phyloP scores from a whole-genome alignment of 73 alveolate genomes.

The Halteria grandinella region DNA sequence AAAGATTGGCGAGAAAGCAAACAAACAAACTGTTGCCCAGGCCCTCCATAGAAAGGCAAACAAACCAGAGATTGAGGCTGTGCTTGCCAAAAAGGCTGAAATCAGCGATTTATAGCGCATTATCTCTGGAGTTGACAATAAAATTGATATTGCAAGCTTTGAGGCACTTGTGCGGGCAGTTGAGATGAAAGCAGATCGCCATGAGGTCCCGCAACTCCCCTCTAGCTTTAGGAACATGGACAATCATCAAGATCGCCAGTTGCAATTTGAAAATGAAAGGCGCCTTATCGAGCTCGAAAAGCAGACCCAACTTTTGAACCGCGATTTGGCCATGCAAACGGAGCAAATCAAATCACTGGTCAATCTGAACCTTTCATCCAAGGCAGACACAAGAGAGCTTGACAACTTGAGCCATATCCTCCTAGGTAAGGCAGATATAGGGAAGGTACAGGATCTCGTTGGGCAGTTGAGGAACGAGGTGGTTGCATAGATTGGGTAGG shows the following conservation, averaged over 20 bases:
- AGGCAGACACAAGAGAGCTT: constrained; percentile 45
- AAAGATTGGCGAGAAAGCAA: constrained; percentile 58
- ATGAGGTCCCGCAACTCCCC: constrained; percentile 30
- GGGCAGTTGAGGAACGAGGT: constrained; percentile 1
- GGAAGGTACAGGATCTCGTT: constrained; percentile 30
- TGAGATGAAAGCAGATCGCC: constrained; percentile 65
- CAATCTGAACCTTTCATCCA: constrained; percentile 1
- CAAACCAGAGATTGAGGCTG: constrained; percentile 64
- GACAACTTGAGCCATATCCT: constrained; percentile 13
- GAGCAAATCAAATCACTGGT: constrained; percentile 18
- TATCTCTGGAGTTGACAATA: constrained; percentile 42
- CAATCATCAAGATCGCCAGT: too few species aligned
- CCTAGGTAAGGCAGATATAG: constrained; percentile 7
- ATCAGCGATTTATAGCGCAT: constrained; percentile 56
- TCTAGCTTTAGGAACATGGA: background rate
- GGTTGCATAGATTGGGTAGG: background rate
- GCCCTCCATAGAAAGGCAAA: constrained; percentile 69
- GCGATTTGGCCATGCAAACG: constrained; percentile 3
- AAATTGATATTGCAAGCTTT: constrained; percentile 36
- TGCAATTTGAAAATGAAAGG: constrained; percentile 24
- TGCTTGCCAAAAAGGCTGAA: constrained; percentile 72
- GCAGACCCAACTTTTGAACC: background rate
- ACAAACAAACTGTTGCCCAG: constrained; percentile 65
- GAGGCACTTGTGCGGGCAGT: constrained; percentile 41
- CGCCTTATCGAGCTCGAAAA: constrained; percentile 29